Base-by-base conservation (phyloP, 768 basidiomycete genomes). In the Albatrellus ellisii region DNA sequence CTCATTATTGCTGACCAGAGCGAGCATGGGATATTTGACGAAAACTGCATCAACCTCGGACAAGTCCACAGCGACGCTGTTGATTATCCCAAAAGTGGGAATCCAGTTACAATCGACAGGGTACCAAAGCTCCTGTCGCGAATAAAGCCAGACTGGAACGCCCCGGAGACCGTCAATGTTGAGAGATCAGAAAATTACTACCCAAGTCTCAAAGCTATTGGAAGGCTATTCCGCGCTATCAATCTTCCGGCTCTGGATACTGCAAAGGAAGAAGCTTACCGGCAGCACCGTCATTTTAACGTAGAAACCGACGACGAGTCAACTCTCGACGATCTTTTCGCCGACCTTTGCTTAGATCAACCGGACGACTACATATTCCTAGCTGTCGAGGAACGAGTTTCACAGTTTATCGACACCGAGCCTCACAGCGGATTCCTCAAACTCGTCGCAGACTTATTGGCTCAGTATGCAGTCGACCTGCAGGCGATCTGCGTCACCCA, bases 1-100 rank as follows among this genome's bases (percentile, higher is more conserved):
- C 59, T 81, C 7, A 65, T 76, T 35, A 72, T 75, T 28, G 79
- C 80, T 3, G 80, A 83, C 54, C 67, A 70, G 48, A 72, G 65
- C 42, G 4, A 17, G 0, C 2, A 56, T 4, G 64, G 66, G 0
- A 75, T 77, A 27, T 61, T 70, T 34, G 67, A 79, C 48, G 38
- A 47, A 1, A 67, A 72, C 22, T 82, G 80, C 55, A 31, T 71
- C 9, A 59, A 45, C 31, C 61, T 85, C 20, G 70, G 79, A 6
- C 55, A 60, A 9, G 59, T 82, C 11, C 77, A 80, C 51, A 77
- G 73, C 26, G 59, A 72, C 41, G 80, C 80, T 0, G 77, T 80
- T 1, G 78, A 81, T 54, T 82, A 73, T 49, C 73, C 75, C 0
- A 78, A 77, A 54, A 70, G 68, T 14, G 50, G 64, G 11, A 46